Conservation (phyloP, 257 asterid species). For the Lantana camara region DNA sequence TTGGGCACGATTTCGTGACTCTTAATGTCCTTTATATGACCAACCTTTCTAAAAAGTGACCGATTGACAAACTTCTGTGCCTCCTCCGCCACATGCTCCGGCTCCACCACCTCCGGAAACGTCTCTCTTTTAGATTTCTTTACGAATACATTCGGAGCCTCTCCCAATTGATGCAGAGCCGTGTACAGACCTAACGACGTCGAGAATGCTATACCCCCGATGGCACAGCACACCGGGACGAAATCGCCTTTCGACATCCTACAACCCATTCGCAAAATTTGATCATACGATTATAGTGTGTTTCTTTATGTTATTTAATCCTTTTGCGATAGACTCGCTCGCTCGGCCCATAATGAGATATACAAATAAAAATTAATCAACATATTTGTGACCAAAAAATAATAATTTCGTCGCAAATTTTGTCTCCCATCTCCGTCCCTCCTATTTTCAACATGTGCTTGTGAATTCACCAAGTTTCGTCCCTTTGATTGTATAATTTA, state of each 20-base stretch:
- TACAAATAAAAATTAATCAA: no score
- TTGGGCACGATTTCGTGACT: slow-evolving; percentile 27
- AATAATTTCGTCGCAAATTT: neutral
- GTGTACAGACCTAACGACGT: slow-evolving; percentile 51
- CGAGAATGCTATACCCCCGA: slow-evolving; percentile 54
- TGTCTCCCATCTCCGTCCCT: no score
- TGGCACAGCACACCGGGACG: slow-evolving; percentile 49
- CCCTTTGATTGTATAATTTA: no score
- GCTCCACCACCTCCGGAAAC: slow-evolving; percentile 64
- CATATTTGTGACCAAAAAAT: neutral
- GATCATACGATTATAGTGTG: neutral
- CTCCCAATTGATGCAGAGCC: slow-evolving; percentile 48
- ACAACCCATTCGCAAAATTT: neutral
- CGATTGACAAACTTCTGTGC: slow-evolving; percentile 52
- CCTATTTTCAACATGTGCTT: no score
- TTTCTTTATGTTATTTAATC: no score
- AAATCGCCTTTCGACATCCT: slow-evolving; percentile 52
- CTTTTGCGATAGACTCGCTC: no score
- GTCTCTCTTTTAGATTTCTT: slow-evolving; percentile 68
- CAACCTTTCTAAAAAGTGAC: slow-evolving; percentile 64
- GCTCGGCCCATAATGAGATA: no score
- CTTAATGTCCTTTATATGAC: slow-evolving; percentile 44
- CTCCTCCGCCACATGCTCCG: slow-evolving; percentile 56
- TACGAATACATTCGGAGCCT: slow-evolving; percentile 58
- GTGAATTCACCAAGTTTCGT: no score